Evolutionary conservation across 768 basidiomycete species (phyloP), one percentile per base, ranked within the genome.

Genomic region (Kockovaella imperatae): DNA sequence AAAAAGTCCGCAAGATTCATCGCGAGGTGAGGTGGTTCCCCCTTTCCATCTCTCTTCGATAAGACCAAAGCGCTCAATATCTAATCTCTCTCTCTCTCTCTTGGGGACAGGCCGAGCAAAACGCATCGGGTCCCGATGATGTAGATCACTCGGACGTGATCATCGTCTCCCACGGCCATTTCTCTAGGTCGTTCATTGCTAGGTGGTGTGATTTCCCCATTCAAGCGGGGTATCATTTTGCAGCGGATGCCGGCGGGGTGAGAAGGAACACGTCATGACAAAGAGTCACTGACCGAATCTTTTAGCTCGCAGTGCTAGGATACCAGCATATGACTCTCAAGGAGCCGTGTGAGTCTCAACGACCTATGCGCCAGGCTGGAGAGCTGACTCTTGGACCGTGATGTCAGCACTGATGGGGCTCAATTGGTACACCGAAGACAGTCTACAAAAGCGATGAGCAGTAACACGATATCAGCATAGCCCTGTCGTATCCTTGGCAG

Each of bases 241-340:
- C 83, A 49, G 82, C 87, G n/a, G 86, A 86, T 63, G 81, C 87
- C 11, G 85, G 82, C 63, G 83, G 85, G 46, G 83, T 87, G 72
- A 65, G 78, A 67, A 41, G 45, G 35, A 3, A 3, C 18, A 34
- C 41, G 20, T 3, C n/a, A 25, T 17, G 6, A 38, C 30, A 15
- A 3, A 43, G 4, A 40, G 26, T 21, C 45, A 43, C 58, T 55
- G 40, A 38, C 35, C 18, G n/a, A n/a, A n/a, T 31, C 11, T 0
- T 39, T 3, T 34, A 87, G 86, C 77, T 89, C 46, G 79, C 84
- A 13, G 77, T 89, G 18, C 74, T 91, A 21, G 78, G 84, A 23
- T 93, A 95, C 70, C 87, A 88, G 59, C 89, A 91, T 72, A 75
- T 76, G 54, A 80, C 79, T 23, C 75, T 90, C 18, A 77, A 77